phyloP scores from a whole-genome alignment of 257 asterid genomes.

The Solanum corneliomulleri region DNA sequence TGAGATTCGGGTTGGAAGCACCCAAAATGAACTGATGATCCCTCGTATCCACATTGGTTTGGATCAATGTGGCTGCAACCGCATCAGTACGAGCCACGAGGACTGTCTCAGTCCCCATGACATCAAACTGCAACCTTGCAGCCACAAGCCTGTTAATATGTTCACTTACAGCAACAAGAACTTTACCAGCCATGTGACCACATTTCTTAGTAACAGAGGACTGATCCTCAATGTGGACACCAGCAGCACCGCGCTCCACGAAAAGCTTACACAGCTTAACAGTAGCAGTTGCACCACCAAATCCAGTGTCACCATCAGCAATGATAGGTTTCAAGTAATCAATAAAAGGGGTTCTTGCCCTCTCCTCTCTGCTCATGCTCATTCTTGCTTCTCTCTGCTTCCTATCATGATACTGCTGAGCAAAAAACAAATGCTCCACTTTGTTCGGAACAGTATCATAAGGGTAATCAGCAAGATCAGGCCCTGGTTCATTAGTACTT shows the following conservation, averaged over 20 bases:
- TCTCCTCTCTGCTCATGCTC: conserved; percentile 67
- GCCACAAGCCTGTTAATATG: conserved; percentile 89
- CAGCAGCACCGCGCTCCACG: conserved; percentile 98
- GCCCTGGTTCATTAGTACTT: conserved; percentile 90
- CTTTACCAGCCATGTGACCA: conserved; percentile 98
- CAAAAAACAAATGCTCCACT: conserved; percentile 86
- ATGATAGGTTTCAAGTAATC: conserved; percentile 88
- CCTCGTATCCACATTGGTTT: conserved; percentile 76
- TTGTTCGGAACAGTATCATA: conserved; percentile 97
- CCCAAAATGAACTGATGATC: conserved; percentile 90
- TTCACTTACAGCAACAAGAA: conserved; percentile 77
- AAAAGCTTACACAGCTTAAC: conserved; percentile 88
- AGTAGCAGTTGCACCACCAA: conserved; percentile 96
- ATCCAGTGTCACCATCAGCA: conserved; percentile 97
- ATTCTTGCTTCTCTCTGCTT: conserved; percentile 90
- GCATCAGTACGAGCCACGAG: conserved; percentile 90
- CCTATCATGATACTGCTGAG: conserved; percentile 91
- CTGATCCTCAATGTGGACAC: conserved; percentile 96
- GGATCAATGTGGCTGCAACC: conserved; percentile 78
- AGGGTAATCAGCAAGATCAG: conserved; percentile 94
- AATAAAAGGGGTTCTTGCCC: conserved; percentile 56
- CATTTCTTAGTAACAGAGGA: conserved; percentile 88
- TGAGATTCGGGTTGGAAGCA: conserved; percentile 53
- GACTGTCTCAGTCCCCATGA: conserved; percentile 92
- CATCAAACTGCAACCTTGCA: conserved; percentile 84